Percentiles rank a stretch among this genome's conserved stretches.
phyloP scores from a whole-genome alignment of 495 filamentous ascomycete species.

The Terfezia boudieri region DNA sequence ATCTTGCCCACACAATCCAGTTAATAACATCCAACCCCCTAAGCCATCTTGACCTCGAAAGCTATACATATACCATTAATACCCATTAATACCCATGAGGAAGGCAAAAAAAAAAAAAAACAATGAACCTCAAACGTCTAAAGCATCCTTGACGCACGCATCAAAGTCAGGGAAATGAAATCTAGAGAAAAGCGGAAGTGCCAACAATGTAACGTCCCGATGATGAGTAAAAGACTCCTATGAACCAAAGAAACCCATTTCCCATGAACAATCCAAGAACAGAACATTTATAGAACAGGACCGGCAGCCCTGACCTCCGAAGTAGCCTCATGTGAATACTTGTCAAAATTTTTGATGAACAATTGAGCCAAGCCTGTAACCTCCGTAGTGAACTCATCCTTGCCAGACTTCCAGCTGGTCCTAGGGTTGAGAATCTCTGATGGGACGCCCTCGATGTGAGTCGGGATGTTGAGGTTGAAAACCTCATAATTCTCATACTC shows the following conservation, averaged over 20 bases:
- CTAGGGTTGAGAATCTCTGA: slow-evolving; percentile 81
- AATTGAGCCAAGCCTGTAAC: slow-evolving; percentile 69
- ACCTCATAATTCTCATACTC: slow-evolving; percentile 89
- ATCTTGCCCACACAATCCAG: too few species aligned
- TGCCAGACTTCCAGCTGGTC: slow-evolving; percentile 66
- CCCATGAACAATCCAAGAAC: background rate
- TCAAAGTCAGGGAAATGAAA: background rate
- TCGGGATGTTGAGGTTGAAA: slow-evolving; percentile 91
- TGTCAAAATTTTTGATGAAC: slow-evolving; percentile 94
- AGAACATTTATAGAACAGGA: slow-evolving; percentile 16
- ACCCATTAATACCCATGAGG: background rate
- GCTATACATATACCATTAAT: too few species aligned
- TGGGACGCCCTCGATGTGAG: slow-evolving; percentile 63
- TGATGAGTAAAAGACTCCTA: background rate
- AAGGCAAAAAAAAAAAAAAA: background rate
- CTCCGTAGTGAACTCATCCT: slow-evolving; percentile 57
- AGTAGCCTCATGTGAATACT: slow-evolving; percentile 74
- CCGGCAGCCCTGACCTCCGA: slow-evolving; percentile 56
- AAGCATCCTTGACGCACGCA: too few species aligned
- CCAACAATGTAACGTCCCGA: background rate
- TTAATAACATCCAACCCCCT: too few species aligned
- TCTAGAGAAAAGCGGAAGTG: background rate
- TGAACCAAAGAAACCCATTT: background rate
- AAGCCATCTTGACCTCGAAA: too few species aligned
- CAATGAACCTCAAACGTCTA: background rate